Conservation (phyloP, 805 yeast species). For the Isabelozyma gotoi region DNA sequence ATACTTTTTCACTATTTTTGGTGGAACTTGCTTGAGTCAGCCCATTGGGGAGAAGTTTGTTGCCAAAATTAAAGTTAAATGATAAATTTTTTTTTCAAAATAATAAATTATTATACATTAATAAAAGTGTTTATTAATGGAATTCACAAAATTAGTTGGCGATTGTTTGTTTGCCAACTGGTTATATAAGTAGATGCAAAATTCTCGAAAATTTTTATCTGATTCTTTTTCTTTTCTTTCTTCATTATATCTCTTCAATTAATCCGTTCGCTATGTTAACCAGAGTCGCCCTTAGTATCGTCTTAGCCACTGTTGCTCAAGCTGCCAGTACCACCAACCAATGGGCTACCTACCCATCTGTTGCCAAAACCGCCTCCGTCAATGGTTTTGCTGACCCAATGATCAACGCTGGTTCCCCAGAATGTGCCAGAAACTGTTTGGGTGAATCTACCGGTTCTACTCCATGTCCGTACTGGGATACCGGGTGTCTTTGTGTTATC, state of each 20-base stretch:
- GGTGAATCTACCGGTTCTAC: conserved; percentile 29
- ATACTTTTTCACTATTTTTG: not conserved
- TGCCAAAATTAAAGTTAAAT: too few relatives aligned
- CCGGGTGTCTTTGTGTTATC: conserved; percentile 47
- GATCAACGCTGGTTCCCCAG: conserved; percentile 31
- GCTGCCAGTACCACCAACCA: conserved; percentile 19
- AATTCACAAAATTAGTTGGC: too few relatives aligned
- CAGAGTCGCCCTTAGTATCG: conserved; percentile 9
- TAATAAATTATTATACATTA: too few relatives aligned
- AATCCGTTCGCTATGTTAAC: conserved; percentile 12
- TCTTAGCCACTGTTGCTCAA: conserved; percentile 4
- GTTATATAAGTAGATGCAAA: not conserved
- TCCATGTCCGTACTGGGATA: conserved; percentile 48
- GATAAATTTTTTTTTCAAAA: not conserved
- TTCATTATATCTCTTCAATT: not conserved
- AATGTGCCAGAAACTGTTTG: conserved; percentile 38
- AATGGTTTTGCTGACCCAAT: conserved; percentile 41
- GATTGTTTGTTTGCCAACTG: not conserved
- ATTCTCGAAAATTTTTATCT: not conserved
- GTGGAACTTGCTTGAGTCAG: not conserved
- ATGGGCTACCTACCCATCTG: conserved; percentile 32
- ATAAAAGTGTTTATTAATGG: too few relatives aligned
- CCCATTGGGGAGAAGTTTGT: not conserved
- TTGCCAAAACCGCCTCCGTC: conserved; percentile 38
- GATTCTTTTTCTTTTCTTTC: conserved; percentile 1